These are phyloP conservation scores for Clonostachys sp. DNA, from an alignment of 2,329 filamentous ascomycete genomes.

Conservation along the genomic window DNA sequence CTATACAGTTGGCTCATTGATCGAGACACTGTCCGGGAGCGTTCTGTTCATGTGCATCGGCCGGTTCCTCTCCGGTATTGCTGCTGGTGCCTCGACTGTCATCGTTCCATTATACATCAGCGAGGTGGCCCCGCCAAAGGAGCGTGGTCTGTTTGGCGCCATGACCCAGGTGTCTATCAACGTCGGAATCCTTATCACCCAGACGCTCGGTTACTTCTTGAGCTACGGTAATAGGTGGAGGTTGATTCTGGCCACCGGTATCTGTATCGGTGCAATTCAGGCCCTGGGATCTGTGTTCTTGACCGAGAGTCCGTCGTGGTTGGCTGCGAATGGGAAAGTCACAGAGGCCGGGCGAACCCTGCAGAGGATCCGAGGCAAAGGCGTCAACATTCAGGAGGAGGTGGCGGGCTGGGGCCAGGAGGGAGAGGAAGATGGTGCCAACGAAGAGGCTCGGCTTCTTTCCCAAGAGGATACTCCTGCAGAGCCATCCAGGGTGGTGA, in stretches of 20 bases:
- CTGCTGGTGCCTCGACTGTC: constrained; percentile 84
- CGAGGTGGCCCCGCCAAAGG: constrained; percentile 73
- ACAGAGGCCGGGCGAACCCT: constrained; percentile 62
- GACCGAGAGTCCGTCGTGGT: constrained; percentile 84
- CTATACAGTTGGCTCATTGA: constrained; percentile 69
- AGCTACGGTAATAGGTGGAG: constrained; percentile 79
- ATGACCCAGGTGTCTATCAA: constrained; percentile 96
- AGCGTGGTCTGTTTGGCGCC: constrained; percentile 73
- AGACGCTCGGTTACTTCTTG: constrained; percentile 81
- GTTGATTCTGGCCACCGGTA: constrained; percentile 72
- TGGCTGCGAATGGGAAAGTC: constrained; percentile 63
- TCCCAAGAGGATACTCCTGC: constrained; percentile 10
- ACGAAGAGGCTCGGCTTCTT: constrained; percentile 70
- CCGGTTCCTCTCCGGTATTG: constrained; percentile 74
- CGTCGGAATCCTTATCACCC: constrained; percentile 78
- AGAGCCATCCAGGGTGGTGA: constrained; percentile 2
- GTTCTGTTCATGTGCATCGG: constrained; percentile 68
- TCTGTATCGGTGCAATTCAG: constrained; percentile 64
- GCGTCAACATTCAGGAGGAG: constrained; percentile 69
- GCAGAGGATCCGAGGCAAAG: constrained; percentile 69
- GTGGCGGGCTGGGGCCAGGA: constrained; percentile 53
- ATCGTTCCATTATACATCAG: constrained; percentile 94
- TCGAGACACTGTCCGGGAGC: constrained; percentile 68
- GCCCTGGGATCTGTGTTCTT: constrained; percentile 68
- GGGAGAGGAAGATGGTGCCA: constrained; percentile 27